phyloP scores from a whole-genome alignment of 139 green algal genomes.

The Zygnema cylindricum region DNA sequence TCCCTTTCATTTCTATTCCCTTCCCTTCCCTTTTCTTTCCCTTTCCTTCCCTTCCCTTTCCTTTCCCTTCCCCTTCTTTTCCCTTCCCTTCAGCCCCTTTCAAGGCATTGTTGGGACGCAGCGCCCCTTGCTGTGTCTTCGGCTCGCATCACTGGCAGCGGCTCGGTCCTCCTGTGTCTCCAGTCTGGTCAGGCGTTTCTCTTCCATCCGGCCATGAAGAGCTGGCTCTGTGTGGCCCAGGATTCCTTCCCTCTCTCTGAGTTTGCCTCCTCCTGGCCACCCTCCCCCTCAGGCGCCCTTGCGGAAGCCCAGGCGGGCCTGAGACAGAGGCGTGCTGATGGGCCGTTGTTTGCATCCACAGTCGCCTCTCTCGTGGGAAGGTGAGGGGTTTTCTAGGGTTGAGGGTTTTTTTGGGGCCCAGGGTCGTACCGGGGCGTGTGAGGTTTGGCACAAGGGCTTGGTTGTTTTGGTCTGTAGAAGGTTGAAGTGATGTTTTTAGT shows the following conservation, averaged over 20 bases:
- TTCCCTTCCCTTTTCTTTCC: too few relatives aligned
- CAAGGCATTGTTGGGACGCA: too few relatives aligned
- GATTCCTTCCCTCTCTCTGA: slow-evolving; percentile 48
- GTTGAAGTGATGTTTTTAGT: too few relatives aligned
- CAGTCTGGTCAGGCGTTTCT: slow-evolving; percentile 42
- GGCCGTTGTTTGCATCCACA: background rate
- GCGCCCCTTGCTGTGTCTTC: too few relatives aligned
- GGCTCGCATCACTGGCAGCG: slow-evolving; percentile 7
- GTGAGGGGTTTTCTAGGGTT: background rate
- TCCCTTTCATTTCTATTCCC: too few relatives aligned
- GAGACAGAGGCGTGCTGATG: background rate
- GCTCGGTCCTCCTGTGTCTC: slow-evolving; percentile 39
- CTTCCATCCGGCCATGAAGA: slow-evolving; percentile 44
- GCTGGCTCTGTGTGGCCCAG: slow-evolving; percentile 40
- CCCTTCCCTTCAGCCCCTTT: too few relatives aligned
- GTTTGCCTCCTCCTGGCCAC: slow-evolving; percentile 30
- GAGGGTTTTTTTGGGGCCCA: background rate
- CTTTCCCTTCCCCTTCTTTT: too few relatives aligned
- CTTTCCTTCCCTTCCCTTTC: too few relatives aligned
- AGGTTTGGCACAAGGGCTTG: too few relatives aligned
- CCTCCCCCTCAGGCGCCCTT: slow-evolving; percentile 9
- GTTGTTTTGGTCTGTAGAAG: too few relatives aligned
- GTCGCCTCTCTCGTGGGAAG: background rate
- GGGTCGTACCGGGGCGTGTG: background rate
- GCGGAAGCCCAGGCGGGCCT: slow-evolving; percentile 29